Conservation (phyloP, 352 stramenopile genomes). For the Elongisporangium senticosum region DNA sequence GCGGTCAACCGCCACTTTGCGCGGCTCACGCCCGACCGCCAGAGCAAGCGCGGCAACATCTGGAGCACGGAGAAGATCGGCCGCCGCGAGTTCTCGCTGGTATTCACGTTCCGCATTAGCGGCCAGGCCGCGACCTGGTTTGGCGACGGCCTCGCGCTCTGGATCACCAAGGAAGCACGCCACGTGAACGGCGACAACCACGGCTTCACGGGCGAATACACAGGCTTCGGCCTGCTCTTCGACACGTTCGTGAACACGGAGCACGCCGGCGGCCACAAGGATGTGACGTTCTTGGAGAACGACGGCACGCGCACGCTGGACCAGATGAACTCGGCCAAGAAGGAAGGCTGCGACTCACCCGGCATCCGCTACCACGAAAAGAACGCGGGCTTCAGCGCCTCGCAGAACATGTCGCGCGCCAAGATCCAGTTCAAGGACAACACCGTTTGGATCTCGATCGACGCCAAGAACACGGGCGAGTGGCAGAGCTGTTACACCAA, state of each 20-base stretch:
- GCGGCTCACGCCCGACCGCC: constrained; percentile 71
- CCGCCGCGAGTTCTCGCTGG: constrained; percentile 58
- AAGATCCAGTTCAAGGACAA: constrained; percentile 80
- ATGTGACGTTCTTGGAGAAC: constrained; percentile 81
- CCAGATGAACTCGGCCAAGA: constrained; percentile 63
- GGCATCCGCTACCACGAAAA: constrained; percentile 80
- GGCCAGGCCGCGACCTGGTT: constrained; percentile 71
- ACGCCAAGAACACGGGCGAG: constrained; percentile 62
- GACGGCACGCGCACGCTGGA: constrained; percentile 73
- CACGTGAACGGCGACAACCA: constrained; percentile 72
- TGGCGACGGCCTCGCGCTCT: constrained; percentile 75
- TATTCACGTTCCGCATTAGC: constrained; percentile 83
- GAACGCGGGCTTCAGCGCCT: constrained; percentile 70
- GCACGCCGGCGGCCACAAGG: constrained; percentile 71
- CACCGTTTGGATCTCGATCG: constrained; percentile 61
- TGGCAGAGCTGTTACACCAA: constrained; percentile 67
- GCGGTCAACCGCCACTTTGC: constrained; percentile 78
- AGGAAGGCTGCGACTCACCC: constrained; percentile 69
- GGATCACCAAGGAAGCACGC: constrained; percentile 52
- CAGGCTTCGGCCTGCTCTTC: constrained; percentile 72
- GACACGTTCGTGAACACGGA: constrained; percentile 85
- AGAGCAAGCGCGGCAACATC: constrained; percentile 70
- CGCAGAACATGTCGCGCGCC: constrained; percentile 73
- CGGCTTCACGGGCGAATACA: constrained; percentile 71
- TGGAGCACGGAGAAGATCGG: constrained; percentile 68